Conservation (phyloP, 2,329 filamentous ascomycete species). For the Phyllosticta capitalensis region DNA sequence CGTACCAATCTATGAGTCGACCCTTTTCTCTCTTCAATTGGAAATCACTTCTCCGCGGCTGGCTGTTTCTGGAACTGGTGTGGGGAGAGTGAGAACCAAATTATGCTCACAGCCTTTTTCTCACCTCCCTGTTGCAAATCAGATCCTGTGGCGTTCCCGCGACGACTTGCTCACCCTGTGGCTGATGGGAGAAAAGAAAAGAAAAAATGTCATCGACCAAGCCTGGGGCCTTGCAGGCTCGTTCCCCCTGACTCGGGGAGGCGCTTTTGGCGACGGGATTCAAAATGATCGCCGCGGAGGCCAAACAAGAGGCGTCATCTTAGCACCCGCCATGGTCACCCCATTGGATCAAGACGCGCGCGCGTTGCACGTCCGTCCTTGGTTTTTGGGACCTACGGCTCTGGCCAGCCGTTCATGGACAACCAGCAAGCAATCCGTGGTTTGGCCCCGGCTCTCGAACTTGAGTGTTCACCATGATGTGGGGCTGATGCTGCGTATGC, state of each 20-base stretch:
- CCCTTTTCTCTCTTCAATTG: too few relatives aligned
- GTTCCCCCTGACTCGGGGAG: not conserved
- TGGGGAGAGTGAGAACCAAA: not conserved
- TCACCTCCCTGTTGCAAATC: not conserved
- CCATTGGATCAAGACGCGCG: conserved; percentile 3
- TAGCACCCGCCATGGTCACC: not conserved
- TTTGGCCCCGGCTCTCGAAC: not conserved
- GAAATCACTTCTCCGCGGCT: too few relatives aligned
- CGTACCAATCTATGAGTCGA: too few relatives aligned
- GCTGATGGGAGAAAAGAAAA: not conserved
- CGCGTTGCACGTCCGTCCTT: not conserved
- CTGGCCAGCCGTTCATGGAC: conserved; percentile 6
- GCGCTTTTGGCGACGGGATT: not conserved
- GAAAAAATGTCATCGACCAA: not conserved
- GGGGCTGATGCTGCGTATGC: not conserved
- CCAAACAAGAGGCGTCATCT: not conserved
- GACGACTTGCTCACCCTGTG: not conserved
- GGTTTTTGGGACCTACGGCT: not conserved
- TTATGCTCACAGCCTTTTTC: not conserved
- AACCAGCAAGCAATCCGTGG: not conserved
- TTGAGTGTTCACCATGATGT: conserved; percentile 5
- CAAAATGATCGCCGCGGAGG: not conserved
- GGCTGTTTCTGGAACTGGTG: not conserved
- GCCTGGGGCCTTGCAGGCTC: not conserved
- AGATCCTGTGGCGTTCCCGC: not conserved